Conservation (phyloP, 2,329 filamentous ascomycete species). For the Aureobasidium sp. region DNA sequence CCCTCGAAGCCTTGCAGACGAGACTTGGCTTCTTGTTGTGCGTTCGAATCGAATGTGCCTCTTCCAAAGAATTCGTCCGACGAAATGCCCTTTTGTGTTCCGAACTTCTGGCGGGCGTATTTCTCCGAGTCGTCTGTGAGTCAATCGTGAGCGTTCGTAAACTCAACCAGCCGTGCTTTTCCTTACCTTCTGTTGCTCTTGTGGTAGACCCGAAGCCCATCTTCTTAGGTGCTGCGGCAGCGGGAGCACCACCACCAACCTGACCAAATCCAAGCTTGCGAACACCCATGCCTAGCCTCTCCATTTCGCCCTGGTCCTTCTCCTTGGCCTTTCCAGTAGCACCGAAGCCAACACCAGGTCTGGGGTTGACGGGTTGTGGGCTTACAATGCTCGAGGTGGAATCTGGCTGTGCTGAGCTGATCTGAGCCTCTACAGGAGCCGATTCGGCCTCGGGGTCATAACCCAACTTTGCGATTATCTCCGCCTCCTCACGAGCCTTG, state of each 20-base stretch:
- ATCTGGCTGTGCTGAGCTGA: constrained; percentile 39
- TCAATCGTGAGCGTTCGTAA: not conserved
- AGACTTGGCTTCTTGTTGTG: constrained; percentile 77
- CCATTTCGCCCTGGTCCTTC: constrained; percentile 65
- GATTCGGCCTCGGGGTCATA: constrained; percentile 82
- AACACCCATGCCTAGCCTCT: constrained; percentile 84
- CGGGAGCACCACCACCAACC: constrained; percentile 56
- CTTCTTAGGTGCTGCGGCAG: constrained; percentile 53
- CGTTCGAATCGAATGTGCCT: constrained; percentile 71
- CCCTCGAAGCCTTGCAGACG: constrained; percentile 90
- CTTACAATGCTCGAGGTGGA: constrained; percentile 57
- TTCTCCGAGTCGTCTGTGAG: constrained; percentile 62
- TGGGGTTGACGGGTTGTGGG: constrained; percentile 68
- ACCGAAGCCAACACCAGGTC: constrained; percentile 53
- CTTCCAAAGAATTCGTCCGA: constrained; percentile 98
- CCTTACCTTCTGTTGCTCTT: constrained; percentile 62
- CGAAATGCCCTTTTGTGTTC: constrained; percentile 87
- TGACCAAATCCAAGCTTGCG: constrained; percentile 82
- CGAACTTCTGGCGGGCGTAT: constrained; percentile 84
- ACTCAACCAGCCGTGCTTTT: constrained; percentile 20
- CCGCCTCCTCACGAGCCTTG: constrained; percentile 94
- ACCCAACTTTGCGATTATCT: constrained; percentile 88
- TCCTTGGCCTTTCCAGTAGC: constrained; percentile 48
- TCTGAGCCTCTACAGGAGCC: constrained; percentile 33
- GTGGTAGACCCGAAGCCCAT: constrained; percentile 69